These are phyloP conservation scores for Lasiosphaeria hispida DNA, from an alignment of 495 filamentous ascomycete species.

Conservation along the genomic window DNA sequence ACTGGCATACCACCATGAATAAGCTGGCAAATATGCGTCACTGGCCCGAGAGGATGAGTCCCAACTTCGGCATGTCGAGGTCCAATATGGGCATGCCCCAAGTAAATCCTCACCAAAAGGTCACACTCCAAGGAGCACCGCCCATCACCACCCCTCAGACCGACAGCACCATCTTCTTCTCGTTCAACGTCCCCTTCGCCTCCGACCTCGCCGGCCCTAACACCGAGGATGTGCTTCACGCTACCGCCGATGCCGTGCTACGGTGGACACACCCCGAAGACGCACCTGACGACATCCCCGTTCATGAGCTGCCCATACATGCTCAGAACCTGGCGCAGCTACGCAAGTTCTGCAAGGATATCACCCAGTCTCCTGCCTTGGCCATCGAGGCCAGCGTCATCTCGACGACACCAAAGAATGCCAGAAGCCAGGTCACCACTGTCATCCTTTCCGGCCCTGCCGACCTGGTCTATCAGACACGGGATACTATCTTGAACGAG, in stretches of 20 bases:
- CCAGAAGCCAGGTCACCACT: slow-evolving; percentile 75
- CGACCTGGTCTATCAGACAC: slow-evolving; percentile 78
- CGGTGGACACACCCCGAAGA: slow-evolving; percentile 91
- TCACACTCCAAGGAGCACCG: slow-evolving; percentile 58
- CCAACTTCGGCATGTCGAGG: slow-evolving; percentile 72
- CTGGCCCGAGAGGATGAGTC: slow-evolving; percentile 90
- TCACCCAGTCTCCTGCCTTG: slow-evolving; percentile 61
- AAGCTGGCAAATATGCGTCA: slow-evolving; percentile 93
- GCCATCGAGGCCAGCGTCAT: slow-evolving; percentile 77
- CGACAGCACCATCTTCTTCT: slow-evolving; percentile 67
- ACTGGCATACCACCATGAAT: slow-evolving; percentile 63
- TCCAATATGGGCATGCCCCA: slow-evolving; percentile 69
- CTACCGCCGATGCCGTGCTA: slow-evolving; percentile 74
- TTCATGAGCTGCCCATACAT: slow-evolving; percentile 86
- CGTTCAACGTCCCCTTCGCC: slow-evolving; percentile 94
- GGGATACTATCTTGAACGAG: slow-evolving; percentile 79
- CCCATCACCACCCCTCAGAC: slow-evolving; percentile 63
- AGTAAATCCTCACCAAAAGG: slow-evolving; percentile 66
- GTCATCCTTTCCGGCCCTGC: slow-evolving; percentile 84
- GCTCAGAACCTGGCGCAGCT: slow-evolving; percentile 76
- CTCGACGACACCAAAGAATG: slow-evolving; percentile 75
- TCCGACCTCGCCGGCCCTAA: slow-evolving; percentile 89
- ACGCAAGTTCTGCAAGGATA: slow-evolving; percentile 70
- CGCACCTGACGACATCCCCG: slow-evolving; percentile 74
- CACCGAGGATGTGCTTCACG: slow-evolving; percentile 85